These are phyloP conservation scores for Sclerospora graminicola DNA, from an alignment of 352 stramenopile genomes.

Conservation along the genomic window DNA sequence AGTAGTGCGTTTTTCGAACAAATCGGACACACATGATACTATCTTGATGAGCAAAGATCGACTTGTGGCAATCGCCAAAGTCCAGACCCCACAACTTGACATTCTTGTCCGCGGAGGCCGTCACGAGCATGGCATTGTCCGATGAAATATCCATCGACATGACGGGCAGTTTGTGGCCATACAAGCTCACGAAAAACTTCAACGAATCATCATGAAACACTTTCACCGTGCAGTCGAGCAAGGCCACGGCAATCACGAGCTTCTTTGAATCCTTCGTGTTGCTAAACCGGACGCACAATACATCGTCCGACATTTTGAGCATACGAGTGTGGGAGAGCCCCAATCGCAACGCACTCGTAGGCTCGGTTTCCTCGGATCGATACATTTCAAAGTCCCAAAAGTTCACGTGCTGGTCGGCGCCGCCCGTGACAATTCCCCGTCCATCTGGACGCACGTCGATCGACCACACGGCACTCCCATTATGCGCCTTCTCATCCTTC, in stretches of 20 bases:
- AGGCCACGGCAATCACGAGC: constrained; percentile 82
- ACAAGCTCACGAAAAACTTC: constrained; percentile 99
- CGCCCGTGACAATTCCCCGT: constrained; percentile 91
- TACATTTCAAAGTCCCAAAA: constrained; percentile 97
- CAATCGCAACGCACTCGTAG: constrained; percentile 62
- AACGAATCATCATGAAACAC: constrained; percentile 99
- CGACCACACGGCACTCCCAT: constrained; percentile 94
- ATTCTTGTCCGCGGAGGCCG: constrained; percentile 97
- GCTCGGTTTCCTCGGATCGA: constrained; percentile 27
- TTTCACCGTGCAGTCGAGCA: constrained; percentile 97
- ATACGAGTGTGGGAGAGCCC: constrained; percentile 91
- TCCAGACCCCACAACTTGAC: constrained; percentile 99
- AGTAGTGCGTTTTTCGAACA: constrained; percentile 95
- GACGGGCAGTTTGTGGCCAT: constrained; percentile 98
- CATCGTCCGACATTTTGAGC: constrained; percentile 98
- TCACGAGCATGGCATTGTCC: constrained; percentile 96
- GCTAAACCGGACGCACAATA: constrained; percentile 95
- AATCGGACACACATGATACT: constrained; percentile 96
- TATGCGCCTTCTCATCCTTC: constrained; percentile 78
- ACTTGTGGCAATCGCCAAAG: constrained; percentile 99
- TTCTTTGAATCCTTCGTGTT: constrained; percentile 87
- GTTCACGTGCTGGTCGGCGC: constrained; percentile 96
- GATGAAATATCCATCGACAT: constrained; percentile 96
- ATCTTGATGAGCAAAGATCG: constrained; percentile 97
- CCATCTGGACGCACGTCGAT: constrained; percentile 91